Evolutionary conservation across 768 basidiomycete genomes (phyloP).

Genomic region (Lactarius hatsudake): DNA sequence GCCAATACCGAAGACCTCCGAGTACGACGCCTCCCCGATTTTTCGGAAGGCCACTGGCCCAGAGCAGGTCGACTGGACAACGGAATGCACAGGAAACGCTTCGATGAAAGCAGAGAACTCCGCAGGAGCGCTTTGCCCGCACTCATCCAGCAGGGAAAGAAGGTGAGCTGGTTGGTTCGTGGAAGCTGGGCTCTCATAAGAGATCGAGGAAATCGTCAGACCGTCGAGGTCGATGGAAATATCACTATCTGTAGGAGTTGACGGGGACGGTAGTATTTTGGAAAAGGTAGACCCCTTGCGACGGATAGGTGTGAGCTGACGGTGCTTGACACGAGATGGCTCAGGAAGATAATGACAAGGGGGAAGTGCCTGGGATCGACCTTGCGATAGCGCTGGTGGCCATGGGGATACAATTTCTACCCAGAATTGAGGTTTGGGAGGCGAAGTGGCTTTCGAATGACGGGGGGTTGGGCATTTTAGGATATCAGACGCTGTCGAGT

Average conservation of each 20-base stretch:
- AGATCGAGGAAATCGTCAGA: constrained; percentile 35
- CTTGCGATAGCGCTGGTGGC: constrained; percentile 1
- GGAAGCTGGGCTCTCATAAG: constrained; percentile 27
- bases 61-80: constrained; percentile 43
- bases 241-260: constrained; percentile 52
- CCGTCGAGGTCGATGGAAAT: constrained; percentile 49
- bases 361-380: constrained; percentile 12
- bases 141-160: constrained; percentile 64
- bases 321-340: constrained; percentile 39
- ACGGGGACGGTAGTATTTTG: constrained; percentile 49
- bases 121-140: constrained; percentile 62
- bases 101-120: constrained; percentile 84
- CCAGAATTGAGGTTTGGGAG: constrained; percentile 14
- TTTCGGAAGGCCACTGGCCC: constrained; percentile 58
- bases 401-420: constrained; percentile 14
- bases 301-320: constrained; percentile 69
- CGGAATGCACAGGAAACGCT: constrained; percentile 71
- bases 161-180: constrained; percentile 50
- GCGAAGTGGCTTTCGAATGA: background rate
- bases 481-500: background rate
- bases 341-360: constrained; percentile 4
- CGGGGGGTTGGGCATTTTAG: background rate
- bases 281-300: constrained; percentile 38
- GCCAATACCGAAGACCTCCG: constrained; percentile 91
- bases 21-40: constrained; percentile 95